Base-by-base conservation (phyloP, 2,329 filamentous ascomycete genomes). In the Hymenotorrendiella dingleyae region DNA sequence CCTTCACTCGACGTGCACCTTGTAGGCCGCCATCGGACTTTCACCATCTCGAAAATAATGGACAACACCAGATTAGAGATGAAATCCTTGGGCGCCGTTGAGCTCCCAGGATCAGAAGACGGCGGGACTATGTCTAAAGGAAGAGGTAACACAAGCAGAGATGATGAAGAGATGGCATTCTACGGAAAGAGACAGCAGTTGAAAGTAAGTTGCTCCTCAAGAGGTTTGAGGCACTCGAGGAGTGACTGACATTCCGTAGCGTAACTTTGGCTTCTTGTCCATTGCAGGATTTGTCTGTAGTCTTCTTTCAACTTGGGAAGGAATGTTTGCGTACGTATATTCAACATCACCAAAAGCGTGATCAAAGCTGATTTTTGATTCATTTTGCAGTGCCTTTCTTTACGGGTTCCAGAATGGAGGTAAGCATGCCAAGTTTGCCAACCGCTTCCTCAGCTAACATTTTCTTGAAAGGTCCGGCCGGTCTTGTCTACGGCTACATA, bases 161-260 rank as follows among this genome's bases (percentile, higher is more conserved):
- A 56, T 39, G 53, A 53, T 4, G 41, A 36, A 14, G 52, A 55
- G 28, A 54, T 57, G 46, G 54, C 54, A 29, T 53, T 47, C 35
- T 56, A 45, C 46, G 55, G 55, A 7, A 57, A 57, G 41, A 48
- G 40, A 16, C 49, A 54, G 30, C 48, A 54, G 29, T 44, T 56
- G 14, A 57, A 52, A 40, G 50, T 54, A 42, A 16, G 41, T 19
- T 3, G 11, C 29, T 10, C 12, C 14, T 8, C 12, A 27, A 12
- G 16, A n/a, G 22, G 10, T 5, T 27, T 9, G 9, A n/a, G n/a
- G n/a, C n/a, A n/a, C n/a, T n/a, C n/a, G n/a, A 22, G 20, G 10
- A n/a, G 9, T 20, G 12, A 22, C 42, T 45, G 23, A 45, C 9
- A 10, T 29, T 10, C 7, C 24, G 5, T 32, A 53, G 50, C 40